Base-by-base conservation (phyloP, 1,139 yeast species). In the Tardiomyces blankii region DNA sequence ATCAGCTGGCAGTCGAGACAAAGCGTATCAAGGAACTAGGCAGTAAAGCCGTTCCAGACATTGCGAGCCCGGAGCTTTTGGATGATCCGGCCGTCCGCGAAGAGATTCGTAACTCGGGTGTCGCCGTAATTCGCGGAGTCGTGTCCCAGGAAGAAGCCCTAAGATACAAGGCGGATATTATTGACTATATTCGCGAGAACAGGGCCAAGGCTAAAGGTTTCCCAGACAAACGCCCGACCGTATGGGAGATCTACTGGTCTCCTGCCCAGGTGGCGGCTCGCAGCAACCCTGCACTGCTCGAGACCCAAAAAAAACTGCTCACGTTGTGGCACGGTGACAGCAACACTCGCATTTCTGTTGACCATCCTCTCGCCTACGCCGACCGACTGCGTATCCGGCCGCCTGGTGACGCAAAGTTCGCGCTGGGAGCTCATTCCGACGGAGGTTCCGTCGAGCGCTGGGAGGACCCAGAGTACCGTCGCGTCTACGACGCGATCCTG, bases 361-460 rank as follows among this genome's bases (percentile, higher is more conserved):
- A 70, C 32, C 25, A 35, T 30, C 49, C 63, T 28, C 48, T 75
- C 1, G 59, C 71, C 1, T 80, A 73, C 56, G 85, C 85, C 0
- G 68, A 74, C 19, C 73, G 82, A 0, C 58, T 82, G 43, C 58
- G 74, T 48, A 66, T 70, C 42, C 56, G 74, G 43, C 56, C 61
- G 11, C 71, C 74, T 1, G 74, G 74, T 1, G 57, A 58, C 12
- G 49, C 51, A 28, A 33, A 27, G 19, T 38, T 40, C 41, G n/a
- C 70, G 5, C 63, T 72, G 38, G 68, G 67, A n/a, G 65, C 69
- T 16, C 77, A 73, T 49, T 57, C 66, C 9, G 78, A 74, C 50
- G 66, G 73, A 12, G 72, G 75, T 11, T 67, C 74, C 0, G 60
- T 73, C 42, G 77, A 73, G 53, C 58, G 77, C 48, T 70, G 74